Conservation (phyloP, 768 basidiomycete genomes). For the Clathrus columnatus region DNA sequence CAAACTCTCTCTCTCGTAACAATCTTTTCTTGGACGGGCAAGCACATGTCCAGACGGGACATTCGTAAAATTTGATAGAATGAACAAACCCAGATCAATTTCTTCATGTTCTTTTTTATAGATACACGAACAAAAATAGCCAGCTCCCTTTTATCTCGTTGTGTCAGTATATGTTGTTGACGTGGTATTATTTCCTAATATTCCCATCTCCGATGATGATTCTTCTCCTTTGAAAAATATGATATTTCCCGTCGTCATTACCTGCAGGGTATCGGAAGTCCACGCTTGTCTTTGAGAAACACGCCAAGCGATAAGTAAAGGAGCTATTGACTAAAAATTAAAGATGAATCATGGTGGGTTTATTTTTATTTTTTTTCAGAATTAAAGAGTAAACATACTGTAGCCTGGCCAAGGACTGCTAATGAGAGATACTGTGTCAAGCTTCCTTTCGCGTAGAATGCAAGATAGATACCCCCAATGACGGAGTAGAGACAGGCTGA, state of each 20-base stretch:
- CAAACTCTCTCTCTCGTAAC: no score
- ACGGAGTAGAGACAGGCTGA: constrained; percentile 24
- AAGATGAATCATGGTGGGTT: neutral
- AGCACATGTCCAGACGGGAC: no score
- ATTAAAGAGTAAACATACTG: constrained; percentile 15
- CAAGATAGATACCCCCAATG: constrained; percentile 23
- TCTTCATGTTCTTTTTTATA: no score
- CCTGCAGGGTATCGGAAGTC: neutral
- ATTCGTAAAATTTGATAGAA: no score
- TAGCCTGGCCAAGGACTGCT: constrained; percentile 21
- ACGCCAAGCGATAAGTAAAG: constrained; percentile 28
- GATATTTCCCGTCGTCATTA: neutral
- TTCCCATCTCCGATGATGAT: neutral
- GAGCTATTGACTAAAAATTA: constrained; percentile 23
- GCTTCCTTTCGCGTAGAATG: constrained; percentile 20
- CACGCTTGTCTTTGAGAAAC: constrained; percentile 23
- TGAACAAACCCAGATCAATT: no score
- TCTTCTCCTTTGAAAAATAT: neutral
- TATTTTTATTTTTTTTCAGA: neutral
- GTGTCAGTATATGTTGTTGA: neutral
- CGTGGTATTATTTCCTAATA: neutral
- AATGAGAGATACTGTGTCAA: constrained; percentile 26
- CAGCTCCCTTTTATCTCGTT: no score
- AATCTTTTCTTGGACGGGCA: no score
- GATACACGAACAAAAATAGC: no score